A percentile compares a stretch with the other conserved stretches of the same genome.
Evolutionary conservation across 148 eudicot species (phyloP).

Genomic region (Limonium bicolor): DNA sequence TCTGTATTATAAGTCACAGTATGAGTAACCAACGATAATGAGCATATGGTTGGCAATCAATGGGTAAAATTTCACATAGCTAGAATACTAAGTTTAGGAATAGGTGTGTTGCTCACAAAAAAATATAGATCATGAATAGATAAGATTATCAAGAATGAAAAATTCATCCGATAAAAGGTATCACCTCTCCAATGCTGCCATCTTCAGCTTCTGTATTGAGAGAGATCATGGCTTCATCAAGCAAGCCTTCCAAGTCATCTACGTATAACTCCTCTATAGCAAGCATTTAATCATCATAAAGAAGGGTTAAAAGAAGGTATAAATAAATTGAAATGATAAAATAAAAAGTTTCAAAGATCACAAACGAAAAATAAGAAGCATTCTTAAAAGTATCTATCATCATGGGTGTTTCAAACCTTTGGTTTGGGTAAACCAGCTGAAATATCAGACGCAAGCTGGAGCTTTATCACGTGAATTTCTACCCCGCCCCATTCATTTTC

Average conservation of each 20-base stretch:
- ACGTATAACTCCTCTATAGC: conserved; percentile 42
- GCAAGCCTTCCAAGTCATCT: conserved; percentile 56
- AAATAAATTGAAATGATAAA: too few relatives aligned
- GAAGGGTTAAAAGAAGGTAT: too few relatives aligned
- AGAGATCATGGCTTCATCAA: conserved; percentile 36
- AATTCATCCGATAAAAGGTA: conserved; percentile 1
- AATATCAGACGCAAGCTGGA: conserved; percentile 22
- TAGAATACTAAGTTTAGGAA: too few relatives aligned
- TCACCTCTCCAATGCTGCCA: conserved; percentile 76
- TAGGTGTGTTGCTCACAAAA: too few relatives aligned
- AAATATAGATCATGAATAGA: too few relatives aligned
- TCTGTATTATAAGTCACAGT: conserved; percentile 12
- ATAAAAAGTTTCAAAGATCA: too few relatives aligned
- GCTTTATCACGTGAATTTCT: conserved; percentile 18
- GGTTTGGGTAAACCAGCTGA: conserved; percentile 31
- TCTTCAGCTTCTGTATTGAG: conserved; percentile 40
- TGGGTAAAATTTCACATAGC: background rate
- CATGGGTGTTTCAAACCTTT: too few relatives aligned
- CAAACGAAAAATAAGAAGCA: too few relatives aligned
- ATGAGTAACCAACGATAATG: background rate
- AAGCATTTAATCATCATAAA: too few relatives aligned
- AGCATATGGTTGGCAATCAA: conserved; percentile 1
- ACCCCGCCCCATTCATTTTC: conserved; percentile 53
- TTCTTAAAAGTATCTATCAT: too few relatives aligned
- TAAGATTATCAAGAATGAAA: too few relatives aligned